Evolutionary conservation across 2,329 filamentous ascomycete genomes (phyloP).

Genomic region (Apiospora koreana): DNA sequence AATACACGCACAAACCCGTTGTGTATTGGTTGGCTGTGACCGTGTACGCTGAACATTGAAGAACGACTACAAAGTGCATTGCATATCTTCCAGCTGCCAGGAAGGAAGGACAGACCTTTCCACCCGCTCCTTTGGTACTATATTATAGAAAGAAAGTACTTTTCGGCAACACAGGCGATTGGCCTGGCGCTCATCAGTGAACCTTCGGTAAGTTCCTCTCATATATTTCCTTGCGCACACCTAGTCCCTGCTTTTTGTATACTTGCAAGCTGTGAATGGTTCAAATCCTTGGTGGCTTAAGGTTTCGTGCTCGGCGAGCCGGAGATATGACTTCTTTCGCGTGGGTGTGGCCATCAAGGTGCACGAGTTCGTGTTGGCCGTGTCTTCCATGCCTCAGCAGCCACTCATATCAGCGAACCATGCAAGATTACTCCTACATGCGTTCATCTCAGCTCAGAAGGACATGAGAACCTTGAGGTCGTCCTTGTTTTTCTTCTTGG

Average conservation of each 20-base stretch:
- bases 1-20: neutral
- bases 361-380: neutral
- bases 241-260: neutral
- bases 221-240: neutral
- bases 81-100: neutral
- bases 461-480: neutral
- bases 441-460: neutral
- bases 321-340: neutral
- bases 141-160: neutral
- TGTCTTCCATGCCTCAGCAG: neutral
- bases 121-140: neutral
- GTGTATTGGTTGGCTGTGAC: neutral
- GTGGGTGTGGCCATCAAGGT: neutral
- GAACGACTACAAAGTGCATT: neutral
- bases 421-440: neutral
- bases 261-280: neutral
- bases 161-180: neutral
- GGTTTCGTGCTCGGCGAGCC: neutral
- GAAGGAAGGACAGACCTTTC: neutral
- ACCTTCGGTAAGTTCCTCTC: neutral
- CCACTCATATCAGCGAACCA: neutral
- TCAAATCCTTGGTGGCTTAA: neutral
- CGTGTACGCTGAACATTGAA: neutral
- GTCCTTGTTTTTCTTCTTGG: neutral
- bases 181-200: neutral